Percentiles rank a stretch among this genome's conserved stretches.
Conservation (phyloP, 2,329 filamentous ascomycete species). For the Colletotrichum theobromicola region DNA sequence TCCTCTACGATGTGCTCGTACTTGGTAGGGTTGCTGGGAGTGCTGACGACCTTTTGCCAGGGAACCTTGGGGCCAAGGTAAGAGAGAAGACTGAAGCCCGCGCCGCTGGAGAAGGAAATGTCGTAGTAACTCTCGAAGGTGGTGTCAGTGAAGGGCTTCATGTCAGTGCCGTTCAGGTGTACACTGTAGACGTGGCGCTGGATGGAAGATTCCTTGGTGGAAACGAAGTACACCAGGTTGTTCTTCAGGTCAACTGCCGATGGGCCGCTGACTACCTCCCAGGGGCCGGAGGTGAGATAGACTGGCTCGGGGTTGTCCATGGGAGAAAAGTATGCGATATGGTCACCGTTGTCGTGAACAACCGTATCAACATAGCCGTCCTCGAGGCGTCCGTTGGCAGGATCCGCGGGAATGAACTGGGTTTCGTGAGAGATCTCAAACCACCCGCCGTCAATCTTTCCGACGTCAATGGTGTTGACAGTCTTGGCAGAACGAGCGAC, state of each 20-base stretch:
- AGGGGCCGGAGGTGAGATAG: constrained; percentile 85
- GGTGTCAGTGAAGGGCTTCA: constrained; percentile 77
- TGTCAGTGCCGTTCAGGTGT: constrained; percentile 76
- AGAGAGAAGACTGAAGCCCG: constrained; percentile 82
- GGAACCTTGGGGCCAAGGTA: constrained; percentile 87
- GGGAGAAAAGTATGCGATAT: constrained; percentile 91
- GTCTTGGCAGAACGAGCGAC: constrained; percentile 74
- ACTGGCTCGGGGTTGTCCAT: constrained; percentile 82
- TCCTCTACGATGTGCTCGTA: constrained; percentile 79
- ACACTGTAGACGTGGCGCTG: constrained; percentile 94
- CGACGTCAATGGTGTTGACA: constrained; percentile 80
- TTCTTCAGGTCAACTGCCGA: constrained; percentile 83
- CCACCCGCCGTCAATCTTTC: constrained; percentile 92
- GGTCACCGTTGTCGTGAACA: constrained; percentile 85
- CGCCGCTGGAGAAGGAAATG: constrained; percentile 82
- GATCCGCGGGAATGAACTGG: constrained; percentile 84
- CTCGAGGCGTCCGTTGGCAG: constrained; percentile 72
- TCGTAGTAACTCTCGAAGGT: constrained; percentile 78
- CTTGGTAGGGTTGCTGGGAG: constrained; percentile 67
- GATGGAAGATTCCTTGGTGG: constrained; percentile 85
- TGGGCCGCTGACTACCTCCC: constrained; percentile 90
- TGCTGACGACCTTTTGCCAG: constrained; percentile 89
- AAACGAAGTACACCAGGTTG: constrained; percentile 90
- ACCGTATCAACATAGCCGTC: constrained; percentile 95
- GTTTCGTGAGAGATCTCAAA: constrained; percentile 92